Percentiles rank a stretch among this genome's conserved stretches.
These are phyloP conservation scores for Styphnolobium japonicum DNA, from an alignment of 306 rosid species.

Conservation along the genomic window DNA sequence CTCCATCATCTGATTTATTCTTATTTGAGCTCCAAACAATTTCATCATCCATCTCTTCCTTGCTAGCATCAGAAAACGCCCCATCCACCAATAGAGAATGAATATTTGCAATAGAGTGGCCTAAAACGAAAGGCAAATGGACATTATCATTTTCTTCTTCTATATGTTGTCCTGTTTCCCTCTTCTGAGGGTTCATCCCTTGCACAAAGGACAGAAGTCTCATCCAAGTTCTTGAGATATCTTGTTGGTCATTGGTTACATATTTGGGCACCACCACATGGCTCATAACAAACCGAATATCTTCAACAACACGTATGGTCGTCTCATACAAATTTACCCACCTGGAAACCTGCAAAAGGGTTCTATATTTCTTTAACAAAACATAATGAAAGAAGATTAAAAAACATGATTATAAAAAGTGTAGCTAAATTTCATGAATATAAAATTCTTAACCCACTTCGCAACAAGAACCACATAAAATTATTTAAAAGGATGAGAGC, in stretches of 20 bases:
- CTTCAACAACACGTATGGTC: constrained; percentile 84
- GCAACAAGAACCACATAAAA: not conserved
- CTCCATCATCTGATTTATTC: constrained; percentile 57
- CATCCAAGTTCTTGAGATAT: constrained; percentile 84
- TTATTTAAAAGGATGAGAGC: not conserved
- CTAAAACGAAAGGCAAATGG: constrained; percentile 65
- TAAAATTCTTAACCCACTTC: constrained; percentile 1
- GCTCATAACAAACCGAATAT: constrained; percentile 93
- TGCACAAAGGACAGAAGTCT: constrained; percentile 79
- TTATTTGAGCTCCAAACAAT: constrained; percentile 26
- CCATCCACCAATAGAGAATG: constrained; percentile 86
- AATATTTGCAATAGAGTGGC: constrained; percentile 73
- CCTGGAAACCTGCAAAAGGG: constrained; percentile 55
- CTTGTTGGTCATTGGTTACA: constrained; percentile 71
- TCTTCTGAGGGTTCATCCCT: constrained; percentile 91
- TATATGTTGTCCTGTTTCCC: constrained; percentile 77
- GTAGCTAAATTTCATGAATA: not conserved
- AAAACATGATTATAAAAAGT: constrained; percentile 1
- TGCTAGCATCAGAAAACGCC: constrained; percentile 63
- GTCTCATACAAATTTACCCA: constrained; percentile 66
- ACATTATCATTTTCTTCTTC: constrained; percentile 89
- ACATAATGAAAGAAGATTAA: constrained; percentile 10
- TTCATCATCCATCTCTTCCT: constrained; percentile 52
- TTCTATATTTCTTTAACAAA: constrained; percentile 13
- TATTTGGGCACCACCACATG: constrained; percentile 72